Conservation (phyloP, 208 protist genomes). For the Porcisia hertigi region DNA sequence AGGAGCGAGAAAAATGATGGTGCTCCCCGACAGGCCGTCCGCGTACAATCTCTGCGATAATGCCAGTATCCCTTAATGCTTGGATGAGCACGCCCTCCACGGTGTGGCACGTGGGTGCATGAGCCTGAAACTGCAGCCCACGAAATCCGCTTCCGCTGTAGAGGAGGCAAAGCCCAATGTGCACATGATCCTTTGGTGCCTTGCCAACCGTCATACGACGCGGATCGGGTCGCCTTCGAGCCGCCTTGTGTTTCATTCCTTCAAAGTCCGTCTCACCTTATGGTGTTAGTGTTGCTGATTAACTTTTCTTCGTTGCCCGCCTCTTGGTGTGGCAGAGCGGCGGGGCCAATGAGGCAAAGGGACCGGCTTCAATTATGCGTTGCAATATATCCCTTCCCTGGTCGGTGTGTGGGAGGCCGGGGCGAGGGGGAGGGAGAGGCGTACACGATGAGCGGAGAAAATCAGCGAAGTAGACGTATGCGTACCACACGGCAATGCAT, state of each 20-base stretch:
- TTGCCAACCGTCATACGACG: slow-evolving; percentile 42
- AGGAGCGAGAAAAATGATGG: slow-evolving; percentile 72
- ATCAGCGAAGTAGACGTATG: too few relatives aligned
- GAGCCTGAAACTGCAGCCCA: slow-evolving; percentile 81
- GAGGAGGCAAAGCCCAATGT: slow-evolving; percentile 65
- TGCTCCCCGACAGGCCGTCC: slow-evolving; percentile 40
- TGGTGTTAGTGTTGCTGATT: neutral
- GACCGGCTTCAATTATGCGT: too few relatives aligned
- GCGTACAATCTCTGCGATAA: slow-evolving; percentile 46
- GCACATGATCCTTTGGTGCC: slow-evolving; percentile 59
- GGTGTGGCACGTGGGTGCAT: slow-evolving; percentile 77
- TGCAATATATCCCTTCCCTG: too few relatives aligned
- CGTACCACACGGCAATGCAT: too few relatives aligned
- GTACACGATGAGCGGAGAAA: too few relatives aligned
- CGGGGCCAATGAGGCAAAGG: too few relatives aligned
- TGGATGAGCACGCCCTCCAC: slow-evolving; percentile 83
- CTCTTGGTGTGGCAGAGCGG: neutral
- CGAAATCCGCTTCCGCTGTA: slow-evolving; percentile 74
- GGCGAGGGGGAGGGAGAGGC: too few relatives aligned
- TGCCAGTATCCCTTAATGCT: slow-evolving; percentile 58
- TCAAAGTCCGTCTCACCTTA: neutral
- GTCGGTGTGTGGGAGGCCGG: too few relatives aligned
- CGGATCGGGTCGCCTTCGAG: slow-evolving; percentile 28
- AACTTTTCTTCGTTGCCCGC: too few relatives aligned
- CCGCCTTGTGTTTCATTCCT: slow-evolving; percentile 16